Evolutionary conservation across 768 basidiomycete species (phyloP), one percentile per base, ranked within the genome.

Genomic region (Lanmaoa pseudosensibilis): DNA sequence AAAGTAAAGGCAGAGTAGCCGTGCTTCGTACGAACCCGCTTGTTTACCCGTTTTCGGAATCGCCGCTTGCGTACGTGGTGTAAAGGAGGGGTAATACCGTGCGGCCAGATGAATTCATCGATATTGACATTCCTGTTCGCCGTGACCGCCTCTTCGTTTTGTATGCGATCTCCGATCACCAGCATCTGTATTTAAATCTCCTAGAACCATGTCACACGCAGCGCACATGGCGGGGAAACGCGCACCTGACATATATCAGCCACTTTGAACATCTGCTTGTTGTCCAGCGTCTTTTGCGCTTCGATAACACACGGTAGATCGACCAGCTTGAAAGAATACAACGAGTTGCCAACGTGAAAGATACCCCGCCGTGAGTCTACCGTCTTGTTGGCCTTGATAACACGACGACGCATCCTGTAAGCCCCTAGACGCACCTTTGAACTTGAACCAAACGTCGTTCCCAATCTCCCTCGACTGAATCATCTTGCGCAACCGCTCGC

Each of bases 201-300:
- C n/a, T 46, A 43, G 45, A 43, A 36, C 11, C 54, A 50, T 21
- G 39, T 65, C 57, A 71, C 55, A 39, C 48, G 45, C 38, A 49
- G 23, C 30, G 13, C 25, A 37, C 47, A 45, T 46, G 21, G 58
- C 46, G 46, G 36, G 48, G 55, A 49, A 45, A 34, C 41, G 60
- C 64, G 64, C 64, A 94, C 93, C 84, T 97, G 95, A 76, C 92
- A 96, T 75, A 99, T 96, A 70, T 99, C 97, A 38, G 94, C 95
- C 7, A 95, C 92, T 73, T 99, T 99, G 80, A 98, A 97, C 85
- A 97, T 89, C 67, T 97, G 94, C 70, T 95, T 94, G 70, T 87
- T 90, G 73, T 98, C 97, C 48, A 96, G 73, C 2, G 96, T 94
- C 78, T 98, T 98, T 73, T 98, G 95, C 13, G 92, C 84, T 68